Conservation (phyloP, 2,329 filamentous ascomycete genomes). For the Aspergillus oerlinghausenensis region DNA sequence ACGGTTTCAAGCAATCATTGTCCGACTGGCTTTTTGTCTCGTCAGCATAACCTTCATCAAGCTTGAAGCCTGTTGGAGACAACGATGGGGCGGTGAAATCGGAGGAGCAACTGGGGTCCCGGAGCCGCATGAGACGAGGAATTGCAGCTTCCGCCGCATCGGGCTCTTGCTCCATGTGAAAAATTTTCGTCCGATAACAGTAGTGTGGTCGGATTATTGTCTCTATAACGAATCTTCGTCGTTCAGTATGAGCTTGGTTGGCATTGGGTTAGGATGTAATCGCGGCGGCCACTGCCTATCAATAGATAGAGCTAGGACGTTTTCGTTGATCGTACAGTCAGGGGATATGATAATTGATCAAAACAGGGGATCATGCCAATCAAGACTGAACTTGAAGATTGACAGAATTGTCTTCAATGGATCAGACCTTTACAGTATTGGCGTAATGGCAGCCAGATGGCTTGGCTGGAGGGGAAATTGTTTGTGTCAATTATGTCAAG, state of each 20-base stretch:
- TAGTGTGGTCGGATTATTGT: background rate
- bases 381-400: background rate
- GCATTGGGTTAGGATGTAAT: background rate
- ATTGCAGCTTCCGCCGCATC: conserved; percentile 17
- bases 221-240: background rate
- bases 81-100: conserved; percentile 26
- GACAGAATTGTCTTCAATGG: background rate
- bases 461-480: background rate
- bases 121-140: conserved; percentile 22
- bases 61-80: conserved; percentile 46
- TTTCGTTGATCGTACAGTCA: background rate
- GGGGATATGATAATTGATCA: background rate
- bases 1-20: conserved; percentile 31
- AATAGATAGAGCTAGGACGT: background rate
- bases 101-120: conserved; percentile 22
- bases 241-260: background rate
- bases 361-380: background rate
- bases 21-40: conserved; percentile 53
- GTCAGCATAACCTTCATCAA: conserved; percentile 86
- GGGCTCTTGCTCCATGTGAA: conserved; percentile 29
- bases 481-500: background rate
- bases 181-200: background rate
- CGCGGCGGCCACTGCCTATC: background rate
- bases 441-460: conserved; percentile 1
- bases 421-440: background rate